Percentiles rank a stretch among this genome's conserved stretches.
These are phyloP conservation scores for Cordia subcordata DNA, from an alignment of 257 asterid genomes.

Conservation along the genomic window DNA sequence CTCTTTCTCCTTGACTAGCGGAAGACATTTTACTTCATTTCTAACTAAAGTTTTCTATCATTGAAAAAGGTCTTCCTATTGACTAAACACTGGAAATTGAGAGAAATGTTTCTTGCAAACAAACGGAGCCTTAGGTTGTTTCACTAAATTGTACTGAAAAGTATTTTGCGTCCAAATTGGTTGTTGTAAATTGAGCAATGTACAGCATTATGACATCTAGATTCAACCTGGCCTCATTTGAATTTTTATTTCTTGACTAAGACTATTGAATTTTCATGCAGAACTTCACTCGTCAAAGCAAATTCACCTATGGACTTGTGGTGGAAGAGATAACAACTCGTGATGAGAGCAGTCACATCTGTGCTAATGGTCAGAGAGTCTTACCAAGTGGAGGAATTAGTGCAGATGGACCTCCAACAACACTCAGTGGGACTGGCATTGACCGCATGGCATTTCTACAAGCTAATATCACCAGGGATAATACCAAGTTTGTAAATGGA, in stretches of 20 bases:
- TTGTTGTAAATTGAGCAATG: too few species aligned
- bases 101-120: too few species aligned
- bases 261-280: conserved; percentile 30
- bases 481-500: conserved; percentile 84
- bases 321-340: conserved; percentile 97
- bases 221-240: neutral
- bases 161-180: too few species aligned
- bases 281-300: conserved; percentile 95
- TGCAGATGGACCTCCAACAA: conserved; percentile 98
- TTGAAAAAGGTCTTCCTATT: too few species aligned
- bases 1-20: too few species aligned
- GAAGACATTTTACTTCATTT: too few species aligned
- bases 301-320: conserved; percentile 90
- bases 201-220: too few species aligned
- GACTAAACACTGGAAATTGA: too few species aligned
- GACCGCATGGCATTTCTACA: conserved; percentile 90
- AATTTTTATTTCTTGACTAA: neutral
- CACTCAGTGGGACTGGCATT: conserved; percentile 96
- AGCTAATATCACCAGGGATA: conserved; percentile 94
- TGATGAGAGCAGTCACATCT: conserved; percentile 88
- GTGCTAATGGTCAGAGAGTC: conserved; percentile 87
- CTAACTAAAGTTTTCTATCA: too few species aligned
- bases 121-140: too few species aligned
- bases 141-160: too few species aligned
- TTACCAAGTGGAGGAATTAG: conserved; percentile 96